These are phyloP conservation scores for Ceratobasidium sp. DNA, from an alignment of 1,284 basidiomycete species.

Conservation along the genomic window DNA sequence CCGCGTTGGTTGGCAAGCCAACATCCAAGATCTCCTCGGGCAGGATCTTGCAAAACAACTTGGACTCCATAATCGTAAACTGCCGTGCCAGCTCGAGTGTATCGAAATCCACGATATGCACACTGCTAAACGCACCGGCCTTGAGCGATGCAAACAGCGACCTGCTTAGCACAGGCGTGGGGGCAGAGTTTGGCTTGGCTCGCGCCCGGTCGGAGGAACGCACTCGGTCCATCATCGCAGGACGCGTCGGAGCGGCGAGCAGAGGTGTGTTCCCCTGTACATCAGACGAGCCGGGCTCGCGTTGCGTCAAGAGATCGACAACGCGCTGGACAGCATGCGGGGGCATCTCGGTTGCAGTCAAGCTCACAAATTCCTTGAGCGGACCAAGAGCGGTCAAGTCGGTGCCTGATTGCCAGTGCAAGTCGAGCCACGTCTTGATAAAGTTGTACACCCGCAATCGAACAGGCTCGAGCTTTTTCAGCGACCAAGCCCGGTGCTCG, in stretches of 20 bases:
- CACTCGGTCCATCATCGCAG: constrained; percentile 49
- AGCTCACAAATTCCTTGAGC: constrained; percentile 72
- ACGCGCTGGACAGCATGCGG: constrained; percentile 68
- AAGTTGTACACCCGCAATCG: constrained; percentile 91
- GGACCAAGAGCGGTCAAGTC: constrained; percentile 71
- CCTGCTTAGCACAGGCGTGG: constrained; percentile 83
- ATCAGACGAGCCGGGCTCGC: constrained; percentile 5
- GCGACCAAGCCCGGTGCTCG: constrained; percentile 81
- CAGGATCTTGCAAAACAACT: constrained; percentile 85
- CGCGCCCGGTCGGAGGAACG: constrained; percentile 65
- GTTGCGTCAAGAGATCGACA: constrained; percentile 49
- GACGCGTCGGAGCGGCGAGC: constrained; percentile 54
- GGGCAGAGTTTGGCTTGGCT: constrained; percentile 33
- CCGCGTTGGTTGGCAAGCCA: constrained; percentile 65
- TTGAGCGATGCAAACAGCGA: constrained; percentile 67
- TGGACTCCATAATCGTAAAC: constrained; percentile 93
- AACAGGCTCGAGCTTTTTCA: constrained; percentile 87
- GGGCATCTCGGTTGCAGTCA: constrained; percentile 68
- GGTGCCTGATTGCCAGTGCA: constrained; percentile 81
- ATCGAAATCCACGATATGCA: constrained; percentile 91
- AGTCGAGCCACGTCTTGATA: constrained; percentile 92
- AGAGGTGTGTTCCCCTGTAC: constrained; percentile 48
- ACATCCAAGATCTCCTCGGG: constrained; percentile 89
- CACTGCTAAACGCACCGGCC: constrained; percentile 60
- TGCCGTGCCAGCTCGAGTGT: constrained; percentile 92